These are phyloP conservation scores for Aureobasidium subglaciale DNA, from an alignment of 2,329 filamentous ascomycete genomes.

Conservation along the genomic window DNA sequence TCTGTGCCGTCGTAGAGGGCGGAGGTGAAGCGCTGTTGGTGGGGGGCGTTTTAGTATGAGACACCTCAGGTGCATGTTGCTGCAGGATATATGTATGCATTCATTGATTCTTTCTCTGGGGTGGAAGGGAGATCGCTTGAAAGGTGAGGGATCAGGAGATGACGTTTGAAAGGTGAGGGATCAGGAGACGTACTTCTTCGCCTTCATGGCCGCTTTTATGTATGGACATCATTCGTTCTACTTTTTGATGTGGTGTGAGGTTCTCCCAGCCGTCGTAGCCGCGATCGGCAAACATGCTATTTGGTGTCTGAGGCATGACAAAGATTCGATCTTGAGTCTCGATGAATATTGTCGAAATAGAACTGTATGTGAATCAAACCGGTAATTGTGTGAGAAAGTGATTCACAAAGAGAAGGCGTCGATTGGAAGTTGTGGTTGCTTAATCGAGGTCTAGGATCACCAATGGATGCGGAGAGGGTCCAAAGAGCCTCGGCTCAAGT, in stretches of 20 bases:
- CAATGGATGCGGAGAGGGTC: neutral
- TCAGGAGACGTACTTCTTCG: neutral
- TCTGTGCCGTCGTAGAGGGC: neutral
- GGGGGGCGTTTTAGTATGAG: no score
- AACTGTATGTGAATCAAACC: neutral
- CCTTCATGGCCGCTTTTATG: neutral
- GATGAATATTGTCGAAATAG: neutral
- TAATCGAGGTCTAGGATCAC: neutral
- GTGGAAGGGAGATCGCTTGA: neutral
- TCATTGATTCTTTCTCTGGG: neutral
- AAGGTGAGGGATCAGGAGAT: neutral
- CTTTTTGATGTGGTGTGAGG: neutral
- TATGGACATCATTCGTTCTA: constrained; percentile 1
- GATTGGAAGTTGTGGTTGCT: neutral
- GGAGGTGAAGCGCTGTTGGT: neutral
- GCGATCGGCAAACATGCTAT: neutral
- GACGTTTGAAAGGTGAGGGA: neutral
- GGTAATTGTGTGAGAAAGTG: neutral
- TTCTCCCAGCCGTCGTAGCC: neutral
- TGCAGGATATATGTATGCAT: neutral
- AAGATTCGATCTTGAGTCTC: neutral
- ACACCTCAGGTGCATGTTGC: neutral
- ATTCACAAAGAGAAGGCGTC: neutral
- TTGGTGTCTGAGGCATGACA: neutral
- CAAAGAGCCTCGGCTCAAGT: neutral